Conservation (phyloP, 345 rosid genomes). For the Populus nigra region DNA sequence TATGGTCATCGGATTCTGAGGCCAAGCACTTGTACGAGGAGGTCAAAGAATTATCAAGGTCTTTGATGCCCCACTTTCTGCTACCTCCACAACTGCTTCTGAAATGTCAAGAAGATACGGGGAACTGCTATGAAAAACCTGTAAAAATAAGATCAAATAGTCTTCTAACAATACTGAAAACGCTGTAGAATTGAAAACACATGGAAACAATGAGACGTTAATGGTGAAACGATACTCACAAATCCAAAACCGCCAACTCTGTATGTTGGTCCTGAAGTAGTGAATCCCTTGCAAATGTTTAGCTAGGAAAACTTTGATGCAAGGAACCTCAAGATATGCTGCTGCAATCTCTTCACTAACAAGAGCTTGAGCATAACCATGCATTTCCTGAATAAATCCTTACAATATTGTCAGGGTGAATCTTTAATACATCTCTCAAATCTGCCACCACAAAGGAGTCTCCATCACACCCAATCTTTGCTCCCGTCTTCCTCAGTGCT, state of each 20-base stretch:
- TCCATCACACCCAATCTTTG: conserved; percentile 31
- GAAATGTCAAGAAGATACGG: conserved; percentile 28
- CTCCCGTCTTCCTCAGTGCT: conserved; percentile 6
- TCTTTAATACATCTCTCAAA: conserved; percentile 10
- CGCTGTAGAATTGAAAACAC: no score
- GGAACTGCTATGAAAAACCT: conserved; percentile 22
- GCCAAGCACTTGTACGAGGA: conserved; percentile 11
- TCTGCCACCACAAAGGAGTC: conserved; percentile 28
- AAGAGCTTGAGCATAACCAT: conserved; percentile 14
- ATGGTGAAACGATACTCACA: conserved; percentile 6
- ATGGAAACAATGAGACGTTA: no score
- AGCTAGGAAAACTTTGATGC: conserved; percentile 24
- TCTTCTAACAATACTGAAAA: no score
- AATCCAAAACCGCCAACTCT: conserved; percentile 31
- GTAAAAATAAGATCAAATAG: not conserved
- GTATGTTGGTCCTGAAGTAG: conserved; percentile 8
- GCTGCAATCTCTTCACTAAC: conserved; percentile 14
- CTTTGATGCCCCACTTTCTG: conserved; percentile 21
- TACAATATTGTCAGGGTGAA: conserved; percentile 10
- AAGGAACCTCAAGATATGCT: conserved; percentile 26
- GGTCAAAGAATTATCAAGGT: conserved; percentile 6
- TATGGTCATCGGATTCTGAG: not conserved
- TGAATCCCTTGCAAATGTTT: conserved; percentile 28
- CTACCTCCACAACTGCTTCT: conserved; percentile 15
- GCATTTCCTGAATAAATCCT: conserved; percentile 1